Evolutionary conservation across 176 grass and related monocot species (phyloP), one percentile per base, ranked within the genome.

Genomic region (Typha latifolia): DNA sequence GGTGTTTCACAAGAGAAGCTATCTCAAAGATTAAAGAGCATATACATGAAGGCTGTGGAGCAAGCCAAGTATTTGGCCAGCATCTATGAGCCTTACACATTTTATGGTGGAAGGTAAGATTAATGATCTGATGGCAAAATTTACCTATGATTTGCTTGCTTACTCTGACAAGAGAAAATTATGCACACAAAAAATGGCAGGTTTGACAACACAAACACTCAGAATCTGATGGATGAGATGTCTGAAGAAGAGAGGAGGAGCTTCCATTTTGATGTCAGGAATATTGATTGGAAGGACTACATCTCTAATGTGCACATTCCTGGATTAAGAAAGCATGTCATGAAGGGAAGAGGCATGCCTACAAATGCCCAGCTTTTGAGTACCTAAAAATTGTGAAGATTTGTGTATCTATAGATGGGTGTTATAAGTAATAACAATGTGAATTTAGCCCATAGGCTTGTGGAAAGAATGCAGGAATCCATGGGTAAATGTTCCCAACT

Each of bases 21-120:
- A 12, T 77, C 77, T 4, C 66, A 70, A 61, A 79, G 85, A 5
- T 24, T 80, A 56, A 80, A 81, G 65, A 75, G 71, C 6, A 71
- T 89, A n/a, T 86, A 55, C 72, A 69, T 81, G 77, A 97, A 76
- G 70, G 81, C 81, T 31, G 75, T 91, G 12, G 85, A 97, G 78
- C 93, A 86, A 87, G 72, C 82, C 49, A 80, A 86, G 63, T 67
- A 97, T 68, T 74, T 97, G 50, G 88, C 88, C 48, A 89, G 65
- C 72, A 89, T 97, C 51, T 97, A 91, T 74, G 72, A 89, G 83
- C 93, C 88, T 8, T 97, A 97, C 63, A 89, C 93, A 59, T 97
- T 97, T 82, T 91, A 97, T 67, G 12, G 72, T 72, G 93, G 93
- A 78, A 91, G 87, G 87, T 90, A 24, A 74, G 52, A 67, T 64